Percentiles rank a stretch among this genome's conserved stretches.
These are phyloP conservation scores for Alternaria dauci DNA, from an alignment of 2,329 filamentous ascomycete genomes.

Conservation along the genomic window DNA sequence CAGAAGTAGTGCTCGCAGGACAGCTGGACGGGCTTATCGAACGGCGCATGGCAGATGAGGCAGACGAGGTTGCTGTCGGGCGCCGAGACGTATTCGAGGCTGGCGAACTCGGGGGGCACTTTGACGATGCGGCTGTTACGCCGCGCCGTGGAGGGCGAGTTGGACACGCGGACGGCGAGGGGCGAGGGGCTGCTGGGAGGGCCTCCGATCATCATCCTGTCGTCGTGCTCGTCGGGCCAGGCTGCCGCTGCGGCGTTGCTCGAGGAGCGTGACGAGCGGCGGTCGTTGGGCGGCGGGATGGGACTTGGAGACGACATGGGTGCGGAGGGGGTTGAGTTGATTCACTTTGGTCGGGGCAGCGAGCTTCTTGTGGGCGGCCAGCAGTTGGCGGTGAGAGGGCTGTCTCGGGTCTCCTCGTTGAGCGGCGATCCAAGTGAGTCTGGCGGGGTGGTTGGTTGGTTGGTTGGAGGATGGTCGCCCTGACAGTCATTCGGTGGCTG, in stretches of 20 bases:
- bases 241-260: slow-evolving; percentile 39
- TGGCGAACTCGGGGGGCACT: slow-evolving; percentile 61
- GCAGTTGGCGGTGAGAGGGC: slow-evolving; percentile 12
- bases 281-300: slow-evolving; percentile 48
- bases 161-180: slow-evolving; percentile 49
- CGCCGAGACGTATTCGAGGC: slow-evolving; percentile 64
- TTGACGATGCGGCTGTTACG: slow-evolving; percentile 46
- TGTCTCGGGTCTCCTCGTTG: slow-evolving; percentile 9
- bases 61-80: slow-evolving; percentile 70
- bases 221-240: slow-evolving; percentile 28
- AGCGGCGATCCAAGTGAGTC: slow-evolving; percentile 5
- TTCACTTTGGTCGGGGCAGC: no score
- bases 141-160: slow-evolving; percentile 49
- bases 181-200: slow-evolving; percentile 51
- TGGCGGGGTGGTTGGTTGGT: background rate
- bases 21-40: slow-evolving; percentile 65
- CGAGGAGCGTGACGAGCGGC: slow-evolving; percentile 48
- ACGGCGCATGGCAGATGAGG: slow-evolving; percentile 70
- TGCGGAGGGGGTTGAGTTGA: no score
- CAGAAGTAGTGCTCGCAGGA: slow-evolving; percentile 72
- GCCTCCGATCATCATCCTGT: slow-evolving; percentile 45
- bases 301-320: slow-evolving; percentile 48
- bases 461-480: slow-evolving; percentile 9
- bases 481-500: slow-evolving; percentile 13
- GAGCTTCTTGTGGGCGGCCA: background rate